Base-by-base conservation (phyloP, 148 eudicot species). In the Cornus kousa region DNA sequence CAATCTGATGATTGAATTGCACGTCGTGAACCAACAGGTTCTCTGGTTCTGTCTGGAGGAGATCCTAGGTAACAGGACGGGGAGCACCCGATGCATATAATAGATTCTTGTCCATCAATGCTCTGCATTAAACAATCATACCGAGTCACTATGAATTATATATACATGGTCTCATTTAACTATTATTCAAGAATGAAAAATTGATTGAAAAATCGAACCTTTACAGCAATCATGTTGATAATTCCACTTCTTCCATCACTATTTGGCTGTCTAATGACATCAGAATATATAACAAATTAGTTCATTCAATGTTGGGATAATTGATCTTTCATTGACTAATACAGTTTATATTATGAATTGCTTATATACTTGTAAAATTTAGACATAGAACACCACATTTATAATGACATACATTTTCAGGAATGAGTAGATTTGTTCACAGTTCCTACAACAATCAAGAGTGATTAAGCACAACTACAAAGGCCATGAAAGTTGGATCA, bases 11-110 rank as follows among this genome's bases (percentile, higher is more conserved):
- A 22, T 84, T 68, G 77, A 89, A 87, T 1, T 82, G 86, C 11
- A 82, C 87, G 53, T 89, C 90, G n/a, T 87, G 90, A 50, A 89
- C 71, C 57, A 89, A 74, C 2, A 90, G 90, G 62, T 87, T 87
- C 7, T 64, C 79, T 48, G 28, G 89, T 82, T 79, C 92, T 73
- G 17, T 83, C 68, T 5, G 90, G 90, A 5, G 92, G 90, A 69
- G 92, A 89, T 24, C 90, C 90, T 7, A 86, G 31, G 78, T 86
- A 87, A 39, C 70, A 85, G 22, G 83, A 73, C 0, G 83, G 79
- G 0, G 81, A 73, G 79, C 88, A 88, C 28, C 80, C 72, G 22
- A 16, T 72, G 79, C 88, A 86, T 11, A 17, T 31, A 28, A 28
- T 28, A 5, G 79, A 68, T 65, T 80, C 85, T 8, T 83, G 59